Base-by-base conservation (phyloP, 2,329 filamentous ascomycete genomes). In the Plectosphaerella cucumerina region DNA sequence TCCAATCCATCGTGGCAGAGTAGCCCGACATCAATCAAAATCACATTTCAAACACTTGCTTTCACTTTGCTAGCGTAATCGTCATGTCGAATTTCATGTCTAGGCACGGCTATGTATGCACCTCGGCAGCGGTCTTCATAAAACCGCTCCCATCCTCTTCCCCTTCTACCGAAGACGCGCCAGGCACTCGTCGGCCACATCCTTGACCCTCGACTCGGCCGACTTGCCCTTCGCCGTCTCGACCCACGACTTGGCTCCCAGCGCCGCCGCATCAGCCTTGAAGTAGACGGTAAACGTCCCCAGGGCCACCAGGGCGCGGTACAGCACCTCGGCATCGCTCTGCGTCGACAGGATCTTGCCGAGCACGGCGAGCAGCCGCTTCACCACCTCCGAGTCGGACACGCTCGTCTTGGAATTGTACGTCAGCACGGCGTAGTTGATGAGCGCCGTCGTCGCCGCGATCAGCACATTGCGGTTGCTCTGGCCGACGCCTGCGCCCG, bases 391-490 rank as follows among this genome's bases (percentile, higher is more conserved):
- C 41, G 69, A 71, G 56, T 57, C 69, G 47, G 60, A 66, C 33
- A 53, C 63, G 31, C 51, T 61, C 51, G 66, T 66, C 54, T 67
- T 75, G 57, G 76, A 68, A 48, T 71, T 71, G 26, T 71, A 57
- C 9, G 89, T 78, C 11, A 92, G 77, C 1, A 96, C 90, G 0
- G 90, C 78, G 56, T 89, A 87, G 69, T 99, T 97, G 64, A 97
- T 86, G 53, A 87, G 85, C 0, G 90, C 77, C 0, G 94, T 96
- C 1, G 89, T 85, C 17, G 90, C 75, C 0, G 94, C 93, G 50
- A 96, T 86, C 47, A 87, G 81, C 11, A 97, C 74, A 59, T 96
- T 96, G 48, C 88, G 84, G 65, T 95, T 94, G 48, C 68, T 70
- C 12, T 70, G 58, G 56, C 77, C 78, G n/a, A 81, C 72, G 2